Percentiles rank a stretch among this genome's conserved stretches.
These are phyloP conservation scores for Alternaria sp. DNA, from an alignment of 2,329 filamentous ascomycete species.

Conservation along the genomic window DNA sequence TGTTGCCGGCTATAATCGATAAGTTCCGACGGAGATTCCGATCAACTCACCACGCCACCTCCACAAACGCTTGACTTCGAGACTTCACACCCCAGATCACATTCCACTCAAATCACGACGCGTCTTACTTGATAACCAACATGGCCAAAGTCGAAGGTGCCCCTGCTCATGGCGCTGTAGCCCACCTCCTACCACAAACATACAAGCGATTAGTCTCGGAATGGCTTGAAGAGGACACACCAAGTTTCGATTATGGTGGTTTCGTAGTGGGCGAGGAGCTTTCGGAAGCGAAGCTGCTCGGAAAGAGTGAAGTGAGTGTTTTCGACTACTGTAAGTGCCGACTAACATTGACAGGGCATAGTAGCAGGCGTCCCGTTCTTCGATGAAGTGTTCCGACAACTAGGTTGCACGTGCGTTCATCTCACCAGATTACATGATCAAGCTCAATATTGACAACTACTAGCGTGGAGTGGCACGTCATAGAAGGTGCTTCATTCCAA, in stretches of 20 bases:
- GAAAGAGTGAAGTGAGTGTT: constrained; percentile 60
- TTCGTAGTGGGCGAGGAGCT: constrained; percentile 84
- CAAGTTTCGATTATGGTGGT: constrained; percentile 94
- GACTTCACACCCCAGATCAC: not conserved
- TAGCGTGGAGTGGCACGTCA: constrained; percentile 82
- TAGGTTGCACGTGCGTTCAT: constrained; percentile 73
- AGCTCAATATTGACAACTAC: not conserved
- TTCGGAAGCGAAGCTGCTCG: constrained; percentile 59
- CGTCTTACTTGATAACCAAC: not conserved
- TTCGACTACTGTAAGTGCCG: too few species aligned
- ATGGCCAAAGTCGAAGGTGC: constrained; percentile 56
- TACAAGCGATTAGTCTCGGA: constrained; percentile 81
- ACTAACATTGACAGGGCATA: constrained; percentile 63
- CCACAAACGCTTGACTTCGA: not conserved
- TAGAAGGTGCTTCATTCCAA: constrained; percentile 74
- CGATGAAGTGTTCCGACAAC: constrained; percentile 87
- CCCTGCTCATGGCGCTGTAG: constrained; percentile 63
- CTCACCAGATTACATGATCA: not conserved
- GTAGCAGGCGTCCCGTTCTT: constrained; percentile 94
- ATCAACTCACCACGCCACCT: constrained; percentile 9
- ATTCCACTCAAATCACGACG: not conserved
- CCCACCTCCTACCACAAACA: constrained; percentile 80
- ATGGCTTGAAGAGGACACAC: constrained; percentile 96
- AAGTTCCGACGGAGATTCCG: constrained; percentile 13
- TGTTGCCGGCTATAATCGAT: constrained; percentile 22